Evolutionary conservation across 1,284 basidiomycete species (phyloP).

Genomic region (Ceratobasidium sp.): DNA sequence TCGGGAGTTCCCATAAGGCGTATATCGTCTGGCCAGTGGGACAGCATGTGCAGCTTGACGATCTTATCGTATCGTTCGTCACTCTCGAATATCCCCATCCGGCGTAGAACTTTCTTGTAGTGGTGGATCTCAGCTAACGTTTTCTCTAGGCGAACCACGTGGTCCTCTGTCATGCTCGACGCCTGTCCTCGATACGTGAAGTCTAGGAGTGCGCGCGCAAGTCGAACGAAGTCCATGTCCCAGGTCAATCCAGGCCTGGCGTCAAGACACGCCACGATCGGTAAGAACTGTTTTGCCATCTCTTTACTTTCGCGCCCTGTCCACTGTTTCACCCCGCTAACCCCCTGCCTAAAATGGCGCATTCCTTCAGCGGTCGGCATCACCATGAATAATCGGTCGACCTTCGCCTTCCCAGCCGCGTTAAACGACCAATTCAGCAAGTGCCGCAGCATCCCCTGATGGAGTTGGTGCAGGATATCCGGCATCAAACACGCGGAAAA

Average conservation of each 20-base stretch:
- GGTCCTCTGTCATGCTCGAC: constrained; percentile 1
- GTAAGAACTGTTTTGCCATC: constrained; percentile 23
- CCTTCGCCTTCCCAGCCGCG: not conserved
- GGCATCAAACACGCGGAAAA: constrained; percentile 16
- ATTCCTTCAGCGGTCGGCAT: constrained; percentile 22
- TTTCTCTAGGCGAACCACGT: constrained; percentile 42
- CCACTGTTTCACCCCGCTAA: constrained; percentile 16
- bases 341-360: constrained; percentile 15
- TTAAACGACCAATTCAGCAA: not conserved
- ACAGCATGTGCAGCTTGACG: constrained; percentile 43
- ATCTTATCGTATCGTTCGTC: constrained; percentile 33
- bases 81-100: not conserved
- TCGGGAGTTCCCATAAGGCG: constrained; percentile 46
- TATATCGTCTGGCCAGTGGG: constrained; percentile 37
- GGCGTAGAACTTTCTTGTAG: constrained; percentile 48
- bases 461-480: constrained; percentile 21
- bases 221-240: too few species aligned
- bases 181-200: constrained; percentile 55
- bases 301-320: constrained; percentile 36
- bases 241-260: not conserved
- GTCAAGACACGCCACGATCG: not conserved
- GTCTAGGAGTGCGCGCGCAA: constrained; percentile 56
- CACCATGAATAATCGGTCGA: not conserved
- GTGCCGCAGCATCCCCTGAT: constrained; percentile 22
- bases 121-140: constrained; percentile 48